Evolutionary conservation across 768 basidiomycete genomes (phyloP).

Genomic region (Tricholoma matsutake): DNA sequence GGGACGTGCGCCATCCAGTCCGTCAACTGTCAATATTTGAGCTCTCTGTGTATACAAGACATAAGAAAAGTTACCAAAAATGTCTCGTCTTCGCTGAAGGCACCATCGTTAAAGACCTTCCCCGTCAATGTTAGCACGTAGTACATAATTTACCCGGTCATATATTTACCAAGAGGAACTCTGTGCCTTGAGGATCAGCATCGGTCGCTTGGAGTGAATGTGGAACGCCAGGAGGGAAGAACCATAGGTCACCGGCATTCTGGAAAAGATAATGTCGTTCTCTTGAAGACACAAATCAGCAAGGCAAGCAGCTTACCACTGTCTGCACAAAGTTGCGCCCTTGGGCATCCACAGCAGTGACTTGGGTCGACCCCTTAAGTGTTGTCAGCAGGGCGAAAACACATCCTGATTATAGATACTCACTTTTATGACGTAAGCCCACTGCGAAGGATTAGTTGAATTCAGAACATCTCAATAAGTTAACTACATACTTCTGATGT

Average conservation of each 20-base stretch:
- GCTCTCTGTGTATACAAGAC: background rate
- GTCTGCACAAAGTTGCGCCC: slow-evolving; percentile 50
- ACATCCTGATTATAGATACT: background rate
- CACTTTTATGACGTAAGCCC: slow-evolving; percentile 51
- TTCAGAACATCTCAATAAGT: background rate
- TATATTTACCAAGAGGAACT: slow-evolving; percentile 45
- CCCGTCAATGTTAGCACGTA: background rate
- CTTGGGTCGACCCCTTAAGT: slow-evolving; percentile 42
- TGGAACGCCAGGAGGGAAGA: slow-evolving; percentile 54
- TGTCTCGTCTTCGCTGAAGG: slow-evolving; percentile 50
- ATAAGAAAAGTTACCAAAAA: slow-evolving; percentile 36
- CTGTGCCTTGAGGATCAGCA: slow-evolving; percentile 43
- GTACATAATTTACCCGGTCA: background rate
- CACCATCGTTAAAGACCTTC: slow-evolving; percentile 49
- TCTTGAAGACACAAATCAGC: background rate
- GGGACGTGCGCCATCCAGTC: slow-evolving; percentile 56
- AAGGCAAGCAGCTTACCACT: slow-evolving; percentile 34
- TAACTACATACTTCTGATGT: slow-evolving; percentile 36
- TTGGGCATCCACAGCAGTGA: slow-evolving; percentile 44
- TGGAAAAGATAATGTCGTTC: slow-evolving; percentile 10
- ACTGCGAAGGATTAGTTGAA: slow-evolving; percentile 28
- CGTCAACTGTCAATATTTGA: slow-evolving; percentile 34
- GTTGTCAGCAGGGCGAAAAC: background rate
- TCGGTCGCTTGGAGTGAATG: slow-evolving; percentile 52
- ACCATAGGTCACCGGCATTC: slow-evolving; percentile 52